These are phyloP conservation scores for Fusarium proliferatum DNA, from an alignment of 2,329 filamentous ascomycete genomes.

Conservation along the genomic window DNA sequence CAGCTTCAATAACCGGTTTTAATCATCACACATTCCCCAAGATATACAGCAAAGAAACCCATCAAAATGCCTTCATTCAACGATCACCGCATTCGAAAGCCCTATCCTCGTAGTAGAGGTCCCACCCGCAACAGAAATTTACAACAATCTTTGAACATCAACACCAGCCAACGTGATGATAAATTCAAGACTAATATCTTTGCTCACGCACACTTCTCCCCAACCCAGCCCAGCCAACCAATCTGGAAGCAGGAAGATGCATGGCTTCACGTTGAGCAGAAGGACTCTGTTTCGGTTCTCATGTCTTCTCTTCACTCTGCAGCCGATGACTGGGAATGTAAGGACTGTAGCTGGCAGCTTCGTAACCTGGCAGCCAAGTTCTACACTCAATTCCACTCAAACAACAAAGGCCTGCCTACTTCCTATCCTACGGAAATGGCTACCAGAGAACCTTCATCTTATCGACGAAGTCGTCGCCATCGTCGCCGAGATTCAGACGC, in stretches of 20 bases:
- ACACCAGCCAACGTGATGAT: neutral
- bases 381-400: neutral
- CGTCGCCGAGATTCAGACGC: neutral
- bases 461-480: no score
- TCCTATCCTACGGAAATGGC: neutral
- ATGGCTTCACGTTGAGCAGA: neutral
- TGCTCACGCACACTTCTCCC: constrained; percentile 7
- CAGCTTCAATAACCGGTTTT: neutral
- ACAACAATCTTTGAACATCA: neutral
- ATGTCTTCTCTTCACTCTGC: neutral
- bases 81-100: neutral
- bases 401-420: neutral
- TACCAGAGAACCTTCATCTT: neutral
- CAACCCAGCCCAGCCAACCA: neutral
- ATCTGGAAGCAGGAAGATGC: neutral
- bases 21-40: neutral
- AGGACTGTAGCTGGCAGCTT: constrained; percentile 9
- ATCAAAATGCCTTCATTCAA: neutral
- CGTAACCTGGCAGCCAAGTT: neutral
- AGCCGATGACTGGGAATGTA: constrained; percentile 17
- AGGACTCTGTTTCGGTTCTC: neutral
- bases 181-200: neutral
- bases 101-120: neutral
- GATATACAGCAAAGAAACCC: neutral
- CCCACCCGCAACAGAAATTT: neutral